Percentiles rank a stretch among this genome's conserved stretches.
Evolutionary conservation across 2,329 filamentous ascomycete species (phyloP).

Genomic region (Aspergillus vadensis): DNA sequence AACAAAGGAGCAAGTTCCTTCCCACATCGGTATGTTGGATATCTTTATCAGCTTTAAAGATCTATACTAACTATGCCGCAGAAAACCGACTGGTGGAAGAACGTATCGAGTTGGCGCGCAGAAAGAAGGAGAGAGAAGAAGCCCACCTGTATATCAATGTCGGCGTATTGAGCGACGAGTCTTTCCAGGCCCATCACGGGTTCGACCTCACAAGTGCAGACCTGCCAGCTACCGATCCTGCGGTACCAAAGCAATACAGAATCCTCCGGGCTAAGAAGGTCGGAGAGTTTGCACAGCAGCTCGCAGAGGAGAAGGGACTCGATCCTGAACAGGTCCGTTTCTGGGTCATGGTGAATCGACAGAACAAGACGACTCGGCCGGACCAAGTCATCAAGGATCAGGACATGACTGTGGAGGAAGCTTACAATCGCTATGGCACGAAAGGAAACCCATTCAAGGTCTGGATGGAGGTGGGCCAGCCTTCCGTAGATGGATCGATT

Average conservation of each 20-base stretch:
- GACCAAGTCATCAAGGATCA: slow-evolving; percentile 82
- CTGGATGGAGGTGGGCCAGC: slow-evolving; percentile 79
- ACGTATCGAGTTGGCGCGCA: slow-evolving; percentile 70
- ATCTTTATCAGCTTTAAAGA: not conserved
- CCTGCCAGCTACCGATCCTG: slow-evolving; percentile 61
- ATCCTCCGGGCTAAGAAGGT: slow-evolving; percentile 75
- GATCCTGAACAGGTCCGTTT: slow-evolving; percentile 73
- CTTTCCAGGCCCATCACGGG: slow-evolving; percentile 77
- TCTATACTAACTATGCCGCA: slow-evolving; percentile 31
- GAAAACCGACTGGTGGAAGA: slow-evolving; percentile 80
- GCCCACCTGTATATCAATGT: slow-evolving; percentile 89
- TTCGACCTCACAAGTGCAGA: slow-evolving; percentile 80
- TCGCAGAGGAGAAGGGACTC: slow-evolving; percentile 70
- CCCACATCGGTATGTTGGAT: slow-evolving; percentile 68
- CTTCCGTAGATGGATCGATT: slow-evolving; percentile 68
- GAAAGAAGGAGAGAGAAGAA: slow-evolving; percentile 86
- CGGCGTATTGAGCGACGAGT: slow-evolving; percentile 76
- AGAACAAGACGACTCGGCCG: slow-evolving; percentile 93
- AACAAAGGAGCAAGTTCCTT: slow-evolving; percentile 74
- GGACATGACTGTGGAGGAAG: slow-evolving; percentile 76
- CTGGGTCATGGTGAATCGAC: slow-evolving; percentile 98
- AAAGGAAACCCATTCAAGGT: slow-evolving; percentile 70
- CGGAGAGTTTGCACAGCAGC: slow-evolving; percentile 68
- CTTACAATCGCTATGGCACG: slow-evolving; percentile 67
- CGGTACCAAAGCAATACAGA: slow-evolving; percentile 71